phyloP scores from a whole-genome alignment of 2,329 filamentous ascomycete genomes.

The Fusarium veterinarium region DNA sequence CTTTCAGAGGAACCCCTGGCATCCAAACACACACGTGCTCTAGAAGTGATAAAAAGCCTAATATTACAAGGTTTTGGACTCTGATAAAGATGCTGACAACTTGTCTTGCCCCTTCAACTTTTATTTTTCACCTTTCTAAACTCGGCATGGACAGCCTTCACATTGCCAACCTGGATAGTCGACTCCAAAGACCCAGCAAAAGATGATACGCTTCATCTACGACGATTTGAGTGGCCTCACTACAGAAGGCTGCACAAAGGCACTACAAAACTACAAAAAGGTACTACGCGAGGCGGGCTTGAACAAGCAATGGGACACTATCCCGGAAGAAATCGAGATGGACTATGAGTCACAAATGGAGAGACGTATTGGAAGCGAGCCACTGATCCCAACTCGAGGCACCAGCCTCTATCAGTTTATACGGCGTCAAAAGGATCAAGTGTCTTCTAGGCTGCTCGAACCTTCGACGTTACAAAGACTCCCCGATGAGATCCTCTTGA shows the following conservation, averaged over 20 bases:
- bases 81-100: fast-evolving
- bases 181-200: no score
- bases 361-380: neutral
- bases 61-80: neutral
- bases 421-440: no score
- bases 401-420: no score
- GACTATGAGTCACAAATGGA: neutral
- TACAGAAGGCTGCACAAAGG: no score
- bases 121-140: fast-evolving
- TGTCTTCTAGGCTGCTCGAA: neutral
- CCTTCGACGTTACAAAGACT: neutral
- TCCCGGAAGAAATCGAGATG: fast-evolving
- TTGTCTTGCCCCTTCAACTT: neutral
- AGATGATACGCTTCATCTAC: no score
- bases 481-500: neutral
- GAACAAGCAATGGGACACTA: fast-evolving
- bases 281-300: no score
- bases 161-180: neutral
- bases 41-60: neutral
- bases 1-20: neutral
- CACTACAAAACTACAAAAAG: no score
- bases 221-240: no score
- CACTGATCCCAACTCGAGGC: neutral
- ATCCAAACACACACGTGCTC: neutral
- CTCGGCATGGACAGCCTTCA: neutral